These are phyloP conservation scores for Thielaviopsis punctulata DNA, from an alignment of 2,329 filamentous ascomycete genomes.

Conservation along the genomic window DNA sequence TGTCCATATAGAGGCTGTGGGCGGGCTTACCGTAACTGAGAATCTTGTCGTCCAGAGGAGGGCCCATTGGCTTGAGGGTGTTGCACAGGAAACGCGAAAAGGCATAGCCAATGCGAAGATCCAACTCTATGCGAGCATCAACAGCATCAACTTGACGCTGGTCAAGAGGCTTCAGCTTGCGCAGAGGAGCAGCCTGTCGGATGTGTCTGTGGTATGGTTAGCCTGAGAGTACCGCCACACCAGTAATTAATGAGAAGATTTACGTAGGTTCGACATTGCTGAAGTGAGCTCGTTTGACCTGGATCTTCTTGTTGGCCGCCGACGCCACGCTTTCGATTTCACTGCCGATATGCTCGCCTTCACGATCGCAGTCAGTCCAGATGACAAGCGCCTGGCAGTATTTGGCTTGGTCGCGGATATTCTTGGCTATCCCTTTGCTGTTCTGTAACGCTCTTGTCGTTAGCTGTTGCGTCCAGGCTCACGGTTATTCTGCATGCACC, in stretches of 20 bases:
- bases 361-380: slow-evolving; percentile 97
- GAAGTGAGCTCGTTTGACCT: slow-evolving; percentile 75
- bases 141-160: slow-evolving; percentile 79
- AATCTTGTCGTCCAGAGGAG: slow-evolving; percentile 43
- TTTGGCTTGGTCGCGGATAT: slow-evolving; percentile 65
- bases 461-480: background rate
- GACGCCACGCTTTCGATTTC: slow-evolving; percentile 74
- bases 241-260: slow-evolving; percentile 17
- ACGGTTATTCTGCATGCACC: slow-evolving; percentile 12
- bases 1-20: no score
- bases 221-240: slow-evolving; percentile 11
- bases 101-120: slow-evolving; percentile 78
- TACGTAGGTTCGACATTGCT: slow-evolving; percentile 90
- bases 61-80: slow-evolving; percentile 55
- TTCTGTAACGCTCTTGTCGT: slow-evolving; percentile 34
- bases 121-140: slow-evolving; percentile 73
- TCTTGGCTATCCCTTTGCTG: slow-evolving; percentile 64
- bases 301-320: slow-evolving; percentile 53
- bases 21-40: slow-evolving; percentile 59
- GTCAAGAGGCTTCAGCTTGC: slow-evolving; percentile 60
- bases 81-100: slow-evolving; percentile 81
- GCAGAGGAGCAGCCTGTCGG: slow-evolving; percentile 50
- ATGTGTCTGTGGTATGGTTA: slow-evolving; percentile 49
- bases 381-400: slow-evolving; percentile 67
- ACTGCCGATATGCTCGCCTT: slow-evolving; percentile 88